A percentile compares a stretch with the other conserved stretches of the same genome.
Conservation (phyloP, 192 early-diverging fungal species). For the Spizellomyces sp. region DNA sequence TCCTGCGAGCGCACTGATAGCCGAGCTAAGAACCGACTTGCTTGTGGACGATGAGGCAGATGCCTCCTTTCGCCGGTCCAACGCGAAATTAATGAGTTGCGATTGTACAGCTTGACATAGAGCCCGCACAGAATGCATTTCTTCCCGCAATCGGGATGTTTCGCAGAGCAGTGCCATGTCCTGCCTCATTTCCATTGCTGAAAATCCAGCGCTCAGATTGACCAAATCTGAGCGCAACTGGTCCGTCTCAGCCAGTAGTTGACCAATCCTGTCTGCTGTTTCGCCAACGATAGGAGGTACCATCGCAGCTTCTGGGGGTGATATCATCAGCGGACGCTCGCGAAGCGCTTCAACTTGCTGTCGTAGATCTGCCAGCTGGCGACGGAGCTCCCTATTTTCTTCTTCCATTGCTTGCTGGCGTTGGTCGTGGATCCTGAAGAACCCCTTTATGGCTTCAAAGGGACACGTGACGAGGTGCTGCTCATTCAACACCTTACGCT, state of each 20-base stretch:
- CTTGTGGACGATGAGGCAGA: background rate
- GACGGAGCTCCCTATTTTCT: slow-evolving; percentile 50
- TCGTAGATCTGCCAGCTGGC: slow-evolving; percentile 9
- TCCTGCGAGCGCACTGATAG: slow-evolving; percentile 14
- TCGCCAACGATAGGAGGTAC: background rate
- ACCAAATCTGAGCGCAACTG: slow-evolving; percentile 53
- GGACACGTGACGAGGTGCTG: slow-evolving; percentile 55
- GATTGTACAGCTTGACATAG: slow-evolving; percentile 67
- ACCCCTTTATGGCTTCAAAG: slow-evolving; percentile 63
- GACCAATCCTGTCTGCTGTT: slow-evolving; percentile 1
- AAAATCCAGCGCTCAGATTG: slow-evolving; percentile 54
- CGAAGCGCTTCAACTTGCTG: slow-evolving; percentile 17
- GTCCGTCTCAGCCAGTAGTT: slow-evolving; percentile 9
- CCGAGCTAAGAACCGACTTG: slow-evolving; percentile 22
- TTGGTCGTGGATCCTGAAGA: slow-evolving; percentile 48
- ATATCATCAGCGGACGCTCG: background rate
- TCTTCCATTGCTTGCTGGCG: slow-evolving; percentile 43
- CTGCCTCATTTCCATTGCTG: slow-evolving; percentile 65
- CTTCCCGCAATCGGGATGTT: slow-evolving; percentile 66
- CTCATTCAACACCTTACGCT: slow-evolving; percentile 34
- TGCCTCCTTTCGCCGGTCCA: slow-evolving; percentile 52
- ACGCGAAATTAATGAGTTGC: slow-evolving; percentile 64
- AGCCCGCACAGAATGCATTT: slow-evolving; percentile 65
- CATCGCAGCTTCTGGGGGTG: background rate
- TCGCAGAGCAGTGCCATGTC: slow-evolving; percentile 72